Evolutionary conservation across 352 stramenopile genomes (phyloP).

Genomic region (Thraustochytrium sp.): DNA sequence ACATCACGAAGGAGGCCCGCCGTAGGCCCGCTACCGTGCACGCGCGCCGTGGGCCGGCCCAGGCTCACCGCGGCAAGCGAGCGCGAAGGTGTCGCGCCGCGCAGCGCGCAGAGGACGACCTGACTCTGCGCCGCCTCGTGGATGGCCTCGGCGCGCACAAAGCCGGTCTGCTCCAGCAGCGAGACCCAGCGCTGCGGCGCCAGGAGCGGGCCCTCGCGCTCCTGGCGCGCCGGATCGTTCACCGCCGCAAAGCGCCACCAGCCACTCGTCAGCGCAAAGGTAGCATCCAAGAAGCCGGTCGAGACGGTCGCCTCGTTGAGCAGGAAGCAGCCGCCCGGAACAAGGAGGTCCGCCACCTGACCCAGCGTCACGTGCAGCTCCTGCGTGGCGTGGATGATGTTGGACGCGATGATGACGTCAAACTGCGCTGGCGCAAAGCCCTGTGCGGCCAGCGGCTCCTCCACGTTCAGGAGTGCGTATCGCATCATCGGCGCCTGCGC

Average conservation of each 20-base stretch:
- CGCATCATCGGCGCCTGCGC: neutral
- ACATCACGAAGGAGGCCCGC: no score
- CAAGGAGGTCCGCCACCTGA: neutral
- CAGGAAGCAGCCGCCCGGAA: slow-evolving; percentile 4
- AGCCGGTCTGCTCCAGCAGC: neutral
- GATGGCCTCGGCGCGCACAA: neutral
- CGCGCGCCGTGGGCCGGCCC: no score
- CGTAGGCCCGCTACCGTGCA: no score
- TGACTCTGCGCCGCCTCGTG: slow-evolving; percentile 15
- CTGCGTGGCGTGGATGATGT: slow-evolving; percentile 22
- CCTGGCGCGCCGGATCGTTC: neutral
- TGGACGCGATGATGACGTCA: slow-evolving; percentile 32
- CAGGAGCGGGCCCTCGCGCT: neutral
- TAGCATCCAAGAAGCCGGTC: slow-evolving; percentile 11
- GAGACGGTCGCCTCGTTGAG: slow-evolving; percentile 26
- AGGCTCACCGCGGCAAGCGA: no score
- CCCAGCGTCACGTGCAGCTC: neutral
- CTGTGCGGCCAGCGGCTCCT: neutral
- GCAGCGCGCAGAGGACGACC: neutral
- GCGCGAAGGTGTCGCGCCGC: no score
- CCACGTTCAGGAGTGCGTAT: neutral
- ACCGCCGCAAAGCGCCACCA: slow-evolving; percentile 14
- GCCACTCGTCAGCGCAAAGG: neutral
- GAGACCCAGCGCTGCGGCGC: neutral
- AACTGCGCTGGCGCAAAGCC: neutral